Evolutionary conservation across 345 rosid species (phyloP).

Genomic region (Streptanthus diversifolius): DNA sequence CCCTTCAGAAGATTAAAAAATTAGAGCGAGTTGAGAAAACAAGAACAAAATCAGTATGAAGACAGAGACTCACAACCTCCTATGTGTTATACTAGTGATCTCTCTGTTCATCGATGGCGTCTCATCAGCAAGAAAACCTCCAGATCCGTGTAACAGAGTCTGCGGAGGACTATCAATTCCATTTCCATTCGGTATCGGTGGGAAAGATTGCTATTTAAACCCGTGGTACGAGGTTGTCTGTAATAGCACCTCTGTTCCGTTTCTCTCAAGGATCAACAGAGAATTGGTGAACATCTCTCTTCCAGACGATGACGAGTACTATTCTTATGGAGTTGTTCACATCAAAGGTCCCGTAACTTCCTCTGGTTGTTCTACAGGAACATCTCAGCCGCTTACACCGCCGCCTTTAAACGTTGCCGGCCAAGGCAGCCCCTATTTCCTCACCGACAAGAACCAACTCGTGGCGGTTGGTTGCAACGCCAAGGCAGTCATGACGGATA

Average conservation of each 20-base stretch:
- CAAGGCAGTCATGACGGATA: background rate
- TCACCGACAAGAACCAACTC: constrained; percentile 34
- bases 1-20: background rate
- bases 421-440: constrained; percentile 25
- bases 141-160: constrained; percentile 22
- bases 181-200: constrained; percentile 29
- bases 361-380: constrained; percentile 10
- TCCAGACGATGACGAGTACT: background rate
- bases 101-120: constrained; percentile 12
- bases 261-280: constrained; percentile 27
- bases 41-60: constrained; percentile 5
- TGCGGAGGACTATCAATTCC: constrained; percentile 27
- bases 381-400: background rate
- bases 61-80: constrained; percentile 9
- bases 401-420: constrained; percentile 22
- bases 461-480: constrained; percentile 43
- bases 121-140: constrained; percentile 28
- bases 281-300: constrained; percentile 20
- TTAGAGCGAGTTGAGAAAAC: background rate
- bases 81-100: background rate
- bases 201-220: constrained; percentile 25
- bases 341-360: constrained; percentile 29
- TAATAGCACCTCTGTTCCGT: constrained; percentile 17
- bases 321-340: constrained; percentile 15
- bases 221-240: constrained; percentile 36